Evolutionary conservation across 176 grass and related monocot species (phyloP).

Genomic region (Hordeum marinum): DNA sequence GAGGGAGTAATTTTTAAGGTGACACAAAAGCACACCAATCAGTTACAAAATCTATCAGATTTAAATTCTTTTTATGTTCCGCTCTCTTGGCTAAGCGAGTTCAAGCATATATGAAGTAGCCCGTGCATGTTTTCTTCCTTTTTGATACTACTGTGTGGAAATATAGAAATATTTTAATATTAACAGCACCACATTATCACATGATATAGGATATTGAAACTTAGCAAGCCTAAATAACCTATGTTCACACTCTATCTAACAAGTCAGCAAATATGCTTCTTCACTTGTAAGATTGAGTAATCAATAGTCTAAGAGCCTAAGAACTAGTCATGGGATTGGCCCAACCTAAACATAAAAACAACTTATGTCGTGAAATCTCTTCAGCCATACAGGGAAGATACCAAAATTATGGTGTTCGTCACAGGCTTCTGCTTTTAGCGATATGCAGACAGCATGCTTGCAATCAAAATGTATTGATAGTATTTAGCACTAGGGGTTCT

Average conservation of each 20-base stretch:
- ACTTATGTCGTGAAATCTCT: neutral
- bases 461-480: neutral
- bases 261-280: neutral
- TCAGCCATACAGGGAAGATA: neutral
- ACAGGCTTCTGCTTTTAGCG: neutral
- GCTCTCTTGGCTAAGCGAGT: neutral
- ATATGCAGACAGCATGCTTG: neutral
- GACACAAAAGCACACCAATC: neutral
- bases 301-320: neutral
- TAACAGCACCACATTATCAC: neutral
- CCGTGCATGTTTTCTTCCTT: neutral
- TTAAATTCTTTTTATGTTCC: neutral
- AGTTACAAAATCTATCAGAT: neutral
- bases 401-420: neutral
- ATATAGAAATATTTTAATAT: neutral
- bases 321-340: neutral
- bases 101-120: neutral
- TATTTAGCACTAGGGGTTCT: neutral
- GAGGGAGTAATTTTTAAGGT: neutral
- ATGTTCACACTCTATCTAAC: neutral
- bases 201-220: neutral
- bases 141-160: neutral
- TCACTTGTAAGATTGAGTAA: neutral
- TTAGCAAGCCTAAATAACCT: conserved; percentile 14
- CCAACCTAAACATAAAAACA: neutral